Evolutionary conservation across 1,139 yeast species (phyloP).

Genomic region (Nakaseomyces bracarensis): DNA sequence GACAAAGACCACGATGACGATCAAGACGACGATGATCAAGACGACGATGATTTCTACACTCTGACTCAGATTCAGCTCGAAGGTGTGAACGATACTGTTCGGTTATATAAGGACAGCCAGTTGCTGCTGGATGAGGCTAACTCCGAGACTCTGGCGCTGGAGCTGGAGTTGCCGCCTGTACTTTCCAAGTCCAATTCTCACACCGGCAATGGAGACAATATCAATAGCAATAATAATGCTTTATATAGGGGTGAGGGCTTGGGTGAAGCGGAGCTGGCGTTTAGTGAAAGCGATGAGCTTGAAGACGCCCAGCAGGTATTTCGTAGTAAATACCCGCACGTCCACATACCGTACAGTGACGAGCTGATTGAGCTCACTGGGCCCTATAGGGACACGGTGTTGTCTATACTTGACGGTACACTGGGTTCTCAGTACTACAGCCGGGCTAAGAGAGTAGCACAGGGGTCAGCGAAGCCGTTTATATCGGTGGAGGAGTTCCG

Average conservation of each 20-base stretch:
- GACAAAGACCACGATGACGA: background rate
- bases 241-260: no score
- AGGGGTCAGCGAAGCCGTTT: constrained; percentile 37
- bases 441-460: constrained; percentile 38
- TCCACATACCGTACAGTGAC: constrained; percentile 5
- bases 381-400: constrained; percentile 34
- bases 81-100: background rate
- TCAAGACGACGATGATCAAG: background rate
- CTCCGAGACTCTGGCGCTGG: background rate
- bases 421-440: constrained; percentile 42
- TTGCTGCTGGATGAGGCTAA: background rate
- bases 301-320: constrained; percentile 2
- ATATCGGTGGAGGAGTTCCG: constrained; percentile 44
- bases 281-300: background rate
- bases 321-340: constrained; percentile 2
- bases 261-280: background rate
- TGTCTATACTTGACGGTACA: constrained; percentile 40
- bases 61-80: background rate
- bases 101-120: constrained; percentile 1
- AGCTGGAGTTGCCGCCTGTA: background rate
- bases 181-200: no score
- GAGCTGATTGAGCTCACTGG: constrained; percentile 31
- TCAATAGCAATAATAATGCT: no score
- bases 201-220: no score
- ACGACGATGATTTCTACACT: background rate